Conservation (phyloP, 2,329 filamentous ascomycete genomes). For the Cladosporium oxysporum region DNA sequence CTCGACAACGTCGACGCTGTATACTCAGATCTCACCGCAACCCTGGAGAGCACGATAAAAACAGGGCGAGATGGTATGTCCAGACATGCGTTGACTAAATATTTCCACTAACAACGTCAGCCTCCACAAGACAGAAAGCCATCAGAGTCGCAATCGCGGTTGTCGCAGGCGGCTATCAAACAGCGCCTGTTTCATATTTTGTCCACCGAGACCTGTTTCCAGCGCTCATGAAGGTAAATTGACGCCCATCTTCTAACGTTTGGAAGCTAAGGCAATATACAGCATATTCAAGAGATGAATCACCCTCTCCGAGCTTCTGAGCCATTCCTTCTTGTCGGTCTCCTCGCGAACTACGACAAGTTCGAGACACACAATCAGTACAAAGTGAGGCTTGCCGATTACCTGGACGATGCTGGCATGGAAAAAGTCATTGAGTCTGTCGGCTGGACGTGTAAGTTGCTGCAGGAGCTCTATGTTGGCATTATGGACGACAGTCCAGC, state of each 20-base stretch:
- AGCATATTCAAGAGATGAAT: slow-evolving; percentile 50
- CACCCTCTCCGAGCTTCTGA: slow-evolving; percentile 61
- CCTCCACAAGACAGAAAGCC: slow-evolving; percentile 75
- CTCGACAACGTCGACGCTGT: slow-evolving; percentile 83
- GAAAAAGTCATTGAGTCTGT: slow-evolving; percentile 77
- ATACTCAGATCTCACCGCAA: slow-evolving; percentile 84
- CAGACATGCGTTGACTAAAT: neutral
- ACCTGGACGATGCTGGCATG: slow-evolving; percentile 88
- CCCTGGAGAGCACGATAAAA: slow-evolving; percentile 79
- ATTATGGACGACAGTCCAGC: slow-evolving; percentile 89
- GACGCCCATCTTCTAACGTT: neutral
- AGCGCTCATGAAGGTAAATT: slow-evolving; percentile 81
- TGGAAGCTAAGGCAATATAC: slow-evolving; percentile 56
- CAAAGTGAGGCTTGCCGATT: slow-evolving; percentile 85
- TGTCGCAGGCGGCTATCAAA: slow-evolving; percentile 92
- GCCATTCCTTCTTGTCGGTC: slow-evolving; percentile 79
- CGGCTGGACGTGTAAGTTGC: slow-evolving; percentile 66
- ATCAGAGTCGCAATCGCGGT: slow-evolving; percentile 80
- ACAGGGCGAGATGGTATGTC: slow-evolving; percentile 69
- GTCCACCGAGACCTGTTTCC: slow-evolving; percentile 94
- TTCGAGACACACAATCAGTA: slow-evolving; percentile 99
- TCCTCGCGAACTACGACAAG: slow-evolving; percentile 97
- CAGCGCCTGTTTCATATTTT: slow-evolving; percentile 89
- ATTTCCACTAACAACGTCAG: slow-evolving; percentile 46
- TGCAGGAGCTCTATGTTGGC: slow-evolving; percentile 76